Percentiles rank a stretch among this genome's conserved stretches.
Conservation (phyloP, 345 rosid species). For the Brassica carinata region DNA sequence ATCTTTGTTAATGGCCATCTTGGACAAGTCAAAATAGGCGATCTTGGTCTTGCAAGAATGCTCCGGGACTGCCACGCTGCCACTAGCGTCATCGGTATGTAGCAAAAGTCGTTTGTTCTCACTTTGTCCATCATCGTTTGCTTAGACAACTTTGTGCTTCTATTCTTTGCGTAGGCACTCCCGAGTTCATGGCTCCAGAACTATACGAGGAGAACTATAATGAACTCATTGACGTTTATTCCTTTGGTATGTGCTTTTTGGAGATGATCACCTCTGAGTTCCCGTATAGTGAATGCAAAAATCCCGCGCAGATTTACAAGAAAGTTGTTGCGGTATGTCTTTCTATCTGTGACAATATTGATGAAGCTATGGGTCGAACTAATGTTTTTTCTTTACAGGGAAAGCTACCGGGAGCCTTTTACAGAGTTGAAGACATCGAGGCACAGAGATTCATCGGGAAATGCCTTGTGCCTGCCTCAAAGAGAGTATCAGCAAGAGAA, state of each 20-base stretch:
- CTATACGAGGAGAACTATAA: slow-evolving; percentile 80
- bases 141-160: slow-evolving; percentile 14
- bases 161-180: slow-evolving; percentile 56
- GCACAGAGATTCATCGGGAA: slow-evolving; percentile 68
- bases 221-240: slow-evolving; percentile 81
- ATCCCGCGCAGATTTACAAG: slow-evolving; percentile 78
- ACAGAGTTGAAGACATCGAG: slow-evolving; percentile 60
- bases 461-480: slow-evolving; percentile 65
- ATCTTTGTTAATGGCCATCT: slow-evolving; percentile 72
- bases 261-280: slow-evolving; percentile 85
- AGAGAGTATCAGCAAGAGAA: slow-evolving; percentile 68
- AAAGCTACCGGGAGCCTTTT: slow-evolving; percentile 73
- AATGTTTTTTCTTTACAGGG: slow-evolving; percentile 50
- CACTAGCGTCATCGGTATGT: slow-evolving; percentile 61
- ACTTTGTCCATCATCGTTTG: neutral
- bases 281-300: slow-evolving; percentile 76
- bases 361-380: slow-evolving; percentile 19
- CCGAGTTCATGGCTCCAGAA: slow-evolving; percentile 96
- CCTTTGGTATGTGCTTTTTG: slow-evolving; percentile 81
- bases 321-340: slow-evolving; percentile 66
- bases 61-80: slow-evolving; percentile 55
- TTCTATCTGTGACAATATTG: slow-evolving; percentile 8
- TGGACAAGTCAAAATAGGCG: slow-evolving; percentile 73
- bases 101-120: neutral
- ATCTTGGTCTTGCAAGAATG: slow-evolving; percentile 69